Conservation (phyloP, 345 rosid species). For the Gossypium raimondii region DNA sequence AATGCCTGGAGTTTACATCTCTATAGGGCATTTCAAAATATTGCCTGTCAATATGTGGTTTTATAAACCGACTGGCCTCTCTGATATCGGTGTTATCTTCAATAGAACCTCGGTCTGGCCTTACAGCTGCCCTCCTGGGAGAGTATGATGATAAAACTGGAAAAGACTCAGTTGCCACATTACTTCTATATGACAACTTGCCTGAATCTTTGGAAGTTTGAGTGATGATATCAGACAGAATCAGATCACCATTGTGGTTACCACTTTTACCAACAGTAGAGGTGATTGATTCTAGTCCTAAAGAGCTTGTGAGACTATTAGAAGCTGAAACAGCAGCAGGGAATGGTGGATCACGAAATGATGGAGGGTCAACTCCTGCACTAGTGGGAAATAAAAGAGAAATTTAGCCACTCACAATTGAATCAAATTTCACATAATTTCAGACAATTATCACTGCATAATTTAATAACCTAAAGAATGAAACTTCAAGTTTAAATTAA, state of each 20-base stretch:
- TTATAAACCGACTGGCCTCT: constrained; percentile 58
- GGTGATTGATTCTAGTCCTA: constrained; percentile 51
- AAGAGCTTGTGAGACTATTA: constrained; percentile 44
- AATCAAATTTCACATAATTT: constrained; percentile 14
- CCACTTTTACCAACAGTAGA: constrained; percentile 47
- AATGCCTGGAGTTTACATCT: constrained; percentile 63
- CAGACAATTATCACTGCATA: constrained; percentile 8
- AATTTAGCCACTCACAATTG: constrained; percentile 53
- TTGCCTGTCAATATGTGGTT: constrained; percentile 63
- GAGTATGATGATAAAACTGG: constrained; percentile 60
- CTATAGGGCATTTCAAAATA: constrained; percentile 53
- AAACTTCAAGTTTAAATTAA: constrained; percentile 1
- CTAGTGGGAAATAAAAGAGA: constrained; percentile 64
- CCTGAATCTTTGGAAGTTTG: constrained; percentile 92
- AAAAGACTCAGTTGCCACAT: constrained; percentile 52
- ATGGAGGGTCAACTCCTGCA: constrained; percentile 99
- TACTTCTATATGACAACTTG: constrained; percentile 55
- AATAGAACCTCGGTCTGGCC: constrained; percentile 57
- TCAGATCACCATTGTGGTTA: constrained; percentile 80
- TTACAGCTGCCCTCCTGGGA: constrained; percentile 64
- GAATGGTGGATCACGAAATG: constrained; percentile 92
- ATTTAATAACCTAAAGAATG: constrained; percentile 17
- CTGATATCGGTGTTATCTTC: constrained; percentile 63
- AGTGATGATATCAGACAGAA: constrained; percentile 75
- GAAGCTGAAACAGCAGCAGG: constrained; percentile 79